Evolutionary conservation across 441 rosid species (phyloP), one percentile per base, ranked within the genome.

Genomic region (Macaranga tanarius): DNA sequence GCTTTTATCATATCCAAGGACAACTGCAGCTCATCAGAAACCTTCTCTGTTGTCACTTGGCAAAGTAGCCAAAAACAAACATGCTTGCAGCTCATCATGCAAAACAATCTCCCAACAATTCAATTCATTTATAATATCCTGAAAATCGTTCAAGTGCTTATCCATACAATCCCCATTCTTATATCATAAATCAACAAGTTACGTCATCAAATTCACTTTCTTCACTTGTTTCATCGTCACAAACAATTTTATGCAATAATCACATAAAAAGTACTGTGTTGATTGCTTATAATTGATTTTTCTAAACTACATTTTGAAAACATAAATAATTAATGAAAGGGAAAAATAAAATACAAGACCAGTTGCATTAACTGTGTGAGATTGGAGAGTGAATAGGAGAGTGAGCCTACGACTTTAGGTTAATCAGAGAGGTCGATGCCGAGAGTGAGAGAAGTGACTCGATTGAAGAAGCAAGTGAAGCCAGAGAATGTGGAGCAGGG

Each of bases 401-500:
- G 92, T 2, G 84, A 84, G n/a, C 97, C 97, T 3, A 90, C 84
- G 25, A 88, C 86, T 7, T 86, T 82, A 4, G 79, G 85, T 0
- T 85, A 77, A 56, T 50, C 75, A 10, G 90, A 84, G 76, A 85
- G 84, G 28, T 84, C 87, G 50, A 83, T 82, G 55, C 91, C 96
- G 45, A 89, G 90, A 25, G 84, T 65, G 77, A 88, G 89, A 76
- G 67, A 55, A 73, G 89, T 67, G 71, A 85, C 92, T 26, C 84
- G 86, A 62, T 78, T 67, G 44, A 70, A 70, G 62, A 80, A 74
- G 86, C 92, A 92, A 62, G 90, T 86, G 73, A 90, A 65, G 70
- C 97, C 93, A 9, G 90, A 57, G 86, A 92, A 92, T 31, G 38
- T 31, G 76, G 86, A 88, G 84, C 96, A 93, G 76, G 96, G 96